A percentile compares a stretch with the other conserved stretches of the same genome.
Conservation (phyloP, 768 basidiomycete species). For the Flagelloscypha sp. region DNA sequence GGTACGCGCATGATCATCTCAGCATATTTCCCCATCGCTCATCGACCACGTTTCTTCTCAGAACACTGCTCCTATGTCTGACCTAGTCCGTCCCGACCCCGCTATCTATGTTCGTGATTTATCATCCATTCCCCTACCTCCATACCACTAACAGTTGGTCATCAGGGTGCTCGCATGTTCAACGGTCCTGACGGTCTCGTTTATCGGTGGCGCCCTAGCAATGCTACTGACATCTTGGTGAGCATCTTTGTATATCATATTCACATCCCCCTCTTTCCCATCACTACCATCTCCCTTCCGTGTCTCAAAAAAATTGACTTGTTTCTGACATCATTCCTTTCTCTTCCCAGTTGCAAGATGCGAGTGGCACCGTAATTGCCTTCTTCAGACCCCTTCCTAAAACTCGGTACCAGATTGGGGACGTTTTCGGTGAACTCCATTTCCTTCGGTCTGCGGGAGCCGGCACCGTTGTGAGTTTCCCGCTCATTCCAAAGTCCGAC, state of each 20-base stretch:
- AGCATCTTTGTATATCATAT: conserved; percentile 17
- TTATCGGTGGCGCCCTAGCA: conserved; percentile 76
- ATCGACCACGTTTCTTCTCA: conserved; percentile 26
- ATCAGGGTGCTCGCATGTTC: conserved; percentile 59
- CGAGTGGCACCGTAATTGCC: conserved; percentile 60
- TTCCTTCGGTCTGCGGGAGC: conserved; percentile 72
- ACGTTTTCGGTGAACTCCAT: conserved; percentile 81
- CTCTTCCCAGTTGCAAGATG: conserved; percentile 71
- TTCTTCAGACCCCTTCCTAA: conserved; percentile 73
- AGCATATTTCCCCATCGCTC: conserved; percentile 10
- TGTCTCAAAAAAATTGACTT: background rate
- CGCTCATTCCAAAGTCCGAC: conserved; percentile 6
- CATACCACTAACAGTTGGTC: conserved; percentile 9
- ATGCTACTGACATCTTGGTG: conserved; percentile 52
- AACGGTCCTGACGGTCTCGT: conserved; percentile 75
- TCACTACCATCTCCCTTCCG: conserved; percentile 8
- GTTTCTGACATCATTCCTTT: too few species aligned
- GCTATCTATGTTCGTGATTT: conserved; percentile 44
- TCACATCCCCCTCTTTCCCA: conserved; percentile 12
- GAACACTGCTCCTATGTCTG: conserved; percentile 75
- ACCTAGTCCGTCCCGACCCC: conserved; percentile 68
- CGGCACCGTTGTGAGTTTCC: conserved; percentile 63
- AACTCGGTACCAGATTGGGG: conserved; percentile 77
- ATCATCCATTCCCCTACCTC: conserved; percentile 10
- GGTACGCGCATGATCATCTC: conserved; percentile 44